Percentiles rank a stretch among this genome's conserved stretches.
These are phyloP conservation scores for Sordaria brevicollis DNA, from an alignment of 495 filamentous ascomycete genomes.

Conservation along the genomic window DNA sequence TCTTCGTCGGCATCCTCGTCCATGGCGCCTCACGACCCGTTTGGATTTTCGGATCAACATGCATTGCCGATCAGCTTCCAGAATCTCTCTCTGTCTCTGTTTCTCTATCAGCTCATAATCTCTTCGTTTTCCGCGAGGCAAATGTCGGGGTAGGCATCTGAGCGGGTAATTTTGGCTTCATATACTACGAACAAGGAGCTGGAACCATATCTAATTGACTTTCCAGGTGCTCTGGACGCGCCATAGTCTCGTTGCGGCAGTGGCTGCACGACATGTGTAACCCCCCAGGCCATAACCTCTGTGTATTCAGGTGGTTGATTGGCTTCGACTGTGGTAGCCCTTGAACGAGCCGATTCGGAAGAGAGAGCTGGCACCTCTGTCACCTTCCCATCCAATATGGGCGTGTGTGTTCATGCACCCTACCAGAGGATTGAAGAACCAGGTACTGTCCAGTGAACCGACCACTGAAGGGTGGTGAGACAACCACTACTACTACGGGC, in stretches of 20 bases:
- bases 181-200: not conserved
- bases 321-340: not conserved
- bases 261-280: not conserved
- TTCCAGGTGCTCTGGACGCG: not conserved
- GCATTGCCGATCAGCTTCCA: not conserved
- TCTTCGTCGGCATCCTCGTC: not conserved
- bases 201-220: not conserved
- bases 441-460: not conserved
- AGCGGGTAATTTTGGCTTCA: not conserved
- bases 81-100: not conserved
- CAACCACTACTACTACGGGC: not conserved
- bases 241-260: not conserved
- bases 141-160: not conserved
- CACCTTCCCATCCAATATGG: not conserved
- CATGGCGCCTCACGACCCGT: not conserved
- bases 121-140: not conserved
- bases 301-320: not conserved
- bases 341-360: not conserved
- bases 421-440: not conserved
- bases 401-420: not conserved
- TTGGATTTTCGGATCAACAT: not conserved
- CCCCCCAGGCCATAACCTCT: not conserved
- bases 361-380: not conserved
- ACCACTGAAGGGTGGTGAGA: not conserved
- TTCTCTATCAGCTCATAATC: not conserved